Evolutionary conservation across 2,329 filamentous ascomycete genomes (phyloP).

Genomic region (Elsinoe arachidis): DNA sequence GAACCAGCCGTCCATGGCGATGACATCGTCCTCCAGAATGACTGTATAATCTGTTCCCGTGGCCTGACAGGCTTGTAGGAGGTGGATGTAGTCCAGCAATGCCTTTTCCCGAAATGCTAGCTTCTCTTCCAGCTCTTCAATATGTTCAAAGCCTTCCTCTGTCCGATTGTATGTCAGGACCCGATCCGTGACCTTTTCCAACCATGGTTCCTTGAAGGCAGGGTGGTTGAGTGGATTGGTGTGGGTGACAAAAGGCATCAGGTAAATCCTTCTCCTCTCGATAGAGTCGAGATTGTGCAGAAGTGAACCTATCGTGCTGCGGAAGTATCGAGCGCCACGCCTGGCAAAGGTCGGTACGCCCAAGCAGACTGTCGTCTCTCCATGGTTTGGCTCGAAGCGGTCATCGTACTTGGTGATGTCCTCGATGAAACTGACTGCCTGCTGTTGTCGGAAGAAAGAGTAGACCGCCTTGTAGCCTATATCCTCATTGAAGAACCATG

Average conservation of each 20-base stretch:
- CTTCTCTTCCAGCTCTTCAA: constrained; percentile 29
- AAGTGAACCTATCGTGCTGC: constrained; percentile 36
- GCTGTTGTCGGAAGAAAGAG: constrained; percentile 24
- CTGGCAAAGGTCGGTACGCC: constrained; percentile 37
- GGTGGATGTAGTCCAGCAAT: constrained; percentile 37
- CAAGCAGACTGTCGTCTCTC: constrained; percentile 31
- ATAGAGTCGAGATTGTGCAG: constrained; percentile 34
- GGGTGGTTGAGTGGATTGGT: constrained; percentile 34
- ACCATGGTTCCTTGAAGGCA: constrained; percentile 35
- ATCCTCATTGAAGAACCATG: constrained; percentile 28
- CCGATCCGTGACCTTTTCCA: constrained; percentile 32
- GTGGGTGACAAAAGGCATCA: constrained; percentile 39
- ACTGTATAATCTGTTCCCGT: constrained; percentile 33
- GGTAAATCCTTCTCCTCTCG: constrained; percentile 35
- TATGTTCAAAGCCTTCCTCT: constrained; percentile 27
- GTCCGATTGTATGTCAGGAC: constrained; percentile 34
- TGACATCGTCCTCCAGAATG: constrained; percentile 41
- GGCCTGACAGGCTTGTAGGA: constrained; percentile 34
- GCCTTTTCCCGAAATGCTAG: constrained; percentile 31
- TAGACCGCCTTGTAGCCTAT: constrained; percentile 28
- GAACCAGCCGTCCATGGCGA: constrained; percentile 42
- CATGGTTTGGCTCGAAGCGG: constrained; percentile 18
- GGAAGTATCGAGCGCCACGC: constrained; percentile 33
- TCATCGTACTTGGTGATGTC: neutral
- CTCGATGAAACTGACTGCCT: constrained; percentile 25